Evolutionary conservation across 2,329 filamentous ascomycete species (phyloP).

Genomic region (Ophiognomonia clavigignenti-juglandacearum): DNA sequence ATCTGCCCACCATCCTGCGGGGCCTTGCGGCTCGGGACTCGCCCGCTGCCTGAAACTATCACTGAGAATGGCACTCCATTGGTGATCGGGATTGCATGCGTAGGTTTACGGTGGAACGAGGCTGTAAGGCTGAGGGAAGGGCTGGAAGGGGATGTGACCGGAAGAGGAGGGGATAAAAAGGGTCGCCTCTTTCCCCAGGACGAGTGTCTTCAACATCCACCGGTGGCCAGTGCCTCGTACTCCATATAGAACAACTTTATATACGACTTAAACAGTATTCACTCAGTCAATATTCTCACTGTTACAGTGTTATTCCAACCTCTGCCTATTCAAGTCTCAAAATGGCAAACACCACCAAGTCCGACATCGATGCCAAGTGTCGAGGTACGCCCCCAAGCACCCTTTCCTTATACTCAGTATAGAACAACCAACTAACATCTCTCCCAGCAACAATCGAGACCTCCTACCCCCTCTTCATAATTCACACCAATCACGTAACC

Average conservation of each 20-base stretch:
- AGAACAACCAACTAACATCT: neutral
- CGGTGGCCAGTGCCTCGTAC: too few relatives aligned
- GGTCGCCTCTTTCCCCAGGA: conserved; percentile 4
- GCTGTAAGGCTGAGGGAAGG: conserved; percentile 20
- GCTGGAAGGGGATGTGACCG: neutral
- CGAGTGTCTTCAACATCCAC: too few relatives aligned
- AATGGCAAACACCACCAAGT: neutral
- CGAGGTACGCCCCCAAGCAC: conserved; percentile 11
- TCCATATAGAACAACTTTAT: too few relatives aligned
- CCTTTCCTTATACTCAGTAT: neutral
- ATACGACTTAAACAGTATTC: too few relatives aligned
- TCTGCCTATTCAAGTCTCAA: neutral
- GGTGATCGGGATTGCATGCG: too few relatives aligned
- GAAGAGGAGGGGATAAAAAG: conserved; percentile 8
- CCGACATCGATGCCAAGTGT: conserved; percentile 13
- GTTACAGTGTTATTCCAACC: too few relatives aligned
- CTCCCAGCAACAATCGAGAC: conserved; percentile 25
- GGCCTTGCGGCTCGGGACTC: too few relatives aligned
- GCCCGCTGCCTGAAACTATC: too few relatives aligned
- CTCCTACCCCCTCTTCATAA: conserved; percentile 22
- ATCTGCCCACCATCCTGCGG: conserved; percentile 11
- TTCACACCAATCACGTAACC: conserved; percentile 23
- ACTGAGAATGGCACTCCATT: too few relatives aligned
- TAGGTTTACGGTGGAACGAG: conserved; percentile 10
- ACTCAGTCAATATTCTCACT: conserved; percentile 5